Percentiles rank a stretch among this genome's conserved stretches.
Evolutionary conservation across 208 protist genomes (phyloP).

Genomic region (Angomonas ambiguus): DNA sequence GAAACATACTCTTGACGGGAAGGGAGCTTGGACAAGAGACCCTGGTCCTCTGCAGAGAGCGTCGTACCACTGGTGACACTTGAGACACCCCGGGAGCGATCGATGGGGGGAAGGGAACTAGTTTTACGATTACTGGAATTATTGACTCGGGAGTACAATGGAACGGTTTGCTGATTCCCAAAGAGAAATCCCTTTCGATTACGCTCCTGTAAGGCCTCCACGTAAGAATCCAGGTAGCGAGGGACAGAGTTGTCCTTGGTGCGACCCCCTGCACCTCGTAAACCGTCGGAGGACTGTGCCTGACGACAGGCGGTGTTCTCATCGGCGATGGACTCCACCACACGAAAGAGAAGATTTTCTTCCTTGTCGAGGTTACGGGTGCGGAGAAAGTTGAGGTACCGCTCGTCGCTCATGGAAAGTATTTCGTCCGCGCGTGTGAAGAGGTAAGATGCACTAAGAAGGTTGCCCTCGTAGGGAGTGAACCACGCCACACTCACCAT

Average conservation of each 20-base stretch:
- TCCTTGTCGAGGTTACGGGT: slow-evolving; percentile 15
- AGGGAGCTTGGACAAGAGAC: slow-evolving; percentile 19
- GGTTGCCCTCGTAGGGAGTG: slow-evolving; percentile 43
- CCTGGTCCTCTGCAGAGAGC: not conserved
- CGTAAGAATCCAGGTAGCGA: slow-evolving; percentile 2
- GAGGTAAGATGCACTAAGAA: slow-evolving; percentile 33
- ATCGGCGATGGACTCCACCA: slow-evolving; percentile 15
- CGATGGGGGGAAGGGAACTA: not conserved
- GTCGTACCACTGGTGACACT: not conserved
- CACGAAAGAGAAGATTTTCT: slow-evolving; percentile 26
- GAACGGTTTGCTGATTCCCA: not conserved
- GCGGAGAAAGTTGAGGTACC: slow-evolving; percentile 35
- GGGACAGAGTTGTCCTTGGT: not conserved
- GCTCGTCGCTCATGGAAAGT: slow-evolving; percentile 34
- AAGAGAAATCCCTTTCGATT: slow-evolving; percentile 11
- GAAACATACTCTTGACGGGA: slow-evolving; percentile 49
- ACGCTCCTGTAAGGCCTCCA: slow-evolving; percentile 8
- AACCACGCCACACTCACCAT: slow-evolving; percentile 39
- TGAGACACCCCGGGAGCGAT: not conserved
- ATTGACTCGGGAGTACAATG: not conserved
- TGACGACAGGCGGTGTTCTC: not conserved
- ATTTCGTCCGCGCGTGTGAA: slow-evolving; percentile 38
- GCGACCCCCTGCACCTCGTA: not conserved
- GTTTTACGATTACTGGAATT: not conserved
- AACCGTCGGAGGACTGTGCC: not conserved